Conservation (phyloP, 768 basidiomycete genomes). For the Amanita rimosa region DNA sequence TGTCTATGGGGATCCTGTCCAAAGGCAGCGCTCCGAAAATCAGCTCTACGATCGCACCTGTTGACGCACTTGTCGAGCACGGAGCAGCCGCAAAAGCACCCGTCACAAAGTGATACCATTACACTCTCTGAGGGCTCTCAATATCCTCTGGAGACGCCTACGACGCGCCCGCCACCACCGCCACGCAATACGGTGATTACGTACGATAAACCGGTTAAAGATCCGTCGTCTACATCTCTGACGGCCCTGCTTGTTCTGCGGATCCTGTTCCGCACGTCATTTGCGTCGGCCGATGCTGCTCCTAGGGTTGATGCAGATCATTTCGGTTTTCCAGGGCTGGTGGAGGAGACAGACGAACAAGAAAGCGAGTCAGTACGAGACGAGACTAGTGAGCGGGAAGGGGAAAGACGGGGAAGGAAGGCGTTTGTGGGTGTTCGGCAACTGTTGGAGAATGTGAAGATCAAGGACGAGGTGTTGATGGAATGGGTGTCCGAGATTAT, state of each 20-base stretch:
- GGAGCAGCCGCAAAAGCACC: constrained; percentile 43
- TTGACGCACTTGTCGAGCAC: constrained; percentile 65
- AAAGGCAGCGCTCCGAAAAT: constrained; percentile 31
- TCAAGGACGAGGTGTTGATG: constrained; percentile 47
- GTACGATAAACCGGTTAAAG: constrained; percentile 44
- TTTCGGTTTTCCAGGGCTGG: constrained; percentile 80
- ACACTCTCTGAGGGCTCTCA: constrained; percentile 49
- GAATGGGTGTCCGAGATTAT: constrained; percentile 32
- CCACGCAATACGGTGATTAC: constrained; percentile 50
- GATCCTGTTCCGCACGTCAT: constrained; percentile 71
- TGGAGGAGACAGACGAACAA: constrained; percentile 70
- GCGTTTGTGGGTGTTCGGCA: constrained; percentile 55
- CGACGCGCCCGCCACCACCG: constrained; percentile 58
- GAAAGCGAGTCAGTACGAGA: constrained; percentile 33
- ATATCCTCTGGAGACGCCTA: constrained; percentile 53
- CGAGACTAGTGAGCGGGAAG: constrained; percentile 50
- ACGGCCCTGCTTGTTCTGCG: constrained; percentile 77
- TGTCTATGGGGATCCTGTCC: constrained; percentile 72
- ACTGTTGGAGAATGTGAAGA: constrained; percentile 51
- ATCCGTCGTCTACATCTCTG: constrained; percentile 66
- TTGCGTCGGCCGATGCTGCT: constrained; percentile 54
- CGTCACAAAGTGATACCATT: constrained; percentile 64
- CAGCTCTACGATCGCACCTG: constrained; percentile 51
- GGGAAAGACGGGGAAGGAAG: constrained; percentile 57
- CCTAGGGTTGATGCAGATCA: constrained; percentile 74